Percentiles rank a stretch among this genome's conserved stretches.
Conservation (phyloP, 2,329 filamentous ascomycete genomes). For the Ceratocystis smalleyi region DNA sequence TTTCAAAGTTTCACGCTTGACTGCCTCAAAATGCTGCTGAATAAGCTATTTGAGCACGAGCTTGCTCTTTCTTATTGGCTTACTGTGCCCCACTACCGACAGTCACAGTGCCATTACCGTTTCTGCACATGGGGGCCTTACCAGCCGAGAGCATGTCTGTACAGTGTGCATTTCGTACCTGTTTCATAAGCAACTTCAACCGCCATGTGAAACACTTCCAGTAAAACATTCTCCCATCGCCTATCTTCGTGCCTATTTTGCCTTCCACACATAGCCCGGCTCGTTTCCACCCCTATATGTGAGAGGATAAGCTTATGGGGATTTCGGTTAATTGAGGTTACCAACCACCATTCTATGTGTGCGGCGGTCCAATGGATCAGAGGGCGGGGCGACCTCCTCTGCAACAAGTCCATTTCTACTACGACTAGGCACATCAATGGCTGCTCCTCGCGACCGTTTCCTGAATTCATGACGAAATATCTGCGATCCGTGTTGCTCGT, state of each 20-base stretch:
- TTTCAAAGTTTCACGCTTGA: not conserved
- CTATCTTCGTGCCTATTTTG: not conserved
- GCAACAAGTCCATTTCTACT: not conserved
- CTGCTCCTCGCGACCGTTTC: not conserved
- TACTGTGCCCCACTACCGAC: not conserved
- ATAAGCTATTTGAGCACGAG: not conserved
- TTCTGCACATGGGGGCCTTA: not conserved
- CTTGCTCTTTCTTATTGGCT: not conserved
- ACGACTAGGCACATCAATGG: not conserved
- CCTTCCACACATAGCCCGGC: not conserved
- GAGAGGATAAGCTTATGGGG: not conserved
- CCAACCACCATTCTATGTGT: not conserved
- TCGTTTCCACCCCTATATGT: not conserved
- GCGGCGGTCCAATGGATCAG: not conserved
- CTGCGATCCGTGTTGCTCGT: not conserved
- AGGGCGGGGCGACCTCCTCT: not conserved
- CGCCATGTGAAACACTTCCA: not conserved
- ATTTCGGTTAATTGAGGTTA: not conserved
- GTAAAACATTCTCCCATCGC: not conserved
- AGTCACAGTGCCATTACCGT: not conserved
- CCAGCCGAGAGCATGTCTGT: not conserved
- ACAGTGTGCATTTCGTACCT: slow-evolving; percentile 13
- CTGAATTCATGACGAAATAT: not conserved
- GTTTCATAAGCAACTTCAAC: not conserved
- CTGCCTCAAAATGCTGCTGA: not conserved